A percentile compares a stretch with the other conserved stretches of the same genome.
Evolutionary conservation across 441 rosid species (phyloP).

Genomic region (Gossypium schwendimanii): DNA sequence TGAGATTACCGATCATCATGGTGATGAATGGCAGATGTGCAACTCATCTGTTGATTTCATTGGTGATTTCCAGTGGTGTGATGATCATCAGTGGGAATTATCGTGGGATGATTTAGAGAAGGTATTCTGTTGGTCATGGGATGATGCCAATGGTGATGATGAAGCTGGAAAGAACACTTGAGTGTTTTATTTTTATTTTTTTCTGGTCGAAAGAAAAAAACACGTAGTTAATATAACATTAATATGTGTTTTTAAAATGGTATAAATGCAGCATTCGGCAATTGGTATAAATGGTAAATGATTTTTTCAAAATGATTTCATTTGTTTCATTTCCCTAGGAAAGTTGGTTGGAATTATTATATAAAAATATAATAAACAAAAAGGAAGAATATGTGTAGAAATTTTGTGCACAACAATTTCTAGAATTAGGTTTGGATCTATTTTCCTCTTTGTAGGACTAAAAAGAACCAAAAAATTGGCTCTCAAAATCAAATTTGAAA

Average conservation of each 20-base stretch:
- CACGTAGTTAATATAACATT: neutral
- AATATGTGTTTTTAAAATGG: too few relatives aligned
- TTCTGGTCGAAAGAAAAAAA: too few relatives aligned
- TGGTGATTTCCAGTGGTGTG: slow-evolving; percentile 14
- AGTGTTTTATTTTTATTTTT: too few relatives aligned
- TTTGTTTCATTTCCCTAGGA: too few relatives aligned
- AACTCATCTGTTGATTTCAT: slow-evolving; percentile 19
- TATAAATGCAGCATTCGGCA: neutral
- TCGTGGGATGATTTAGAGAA: slow-evolving; percentile 25
- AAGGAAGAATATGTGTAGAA: too few relatives aligned
- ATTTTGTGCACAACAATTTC: too few relatives aligned
- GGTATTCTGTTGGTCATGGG: slow-evolving; percentile 20
- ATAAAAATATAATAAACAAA: too few relatives aligned
- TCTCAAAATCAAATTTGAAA: too few relatives aligned
- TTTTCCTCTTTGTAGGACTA: too few relatives aligned
- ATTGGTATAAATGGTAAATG: neutral
- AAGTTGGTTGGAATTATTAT: too few relatives aligned
- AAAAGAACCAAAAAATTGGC: too few relatives aligned
- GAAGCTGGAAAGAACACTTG: neutral
- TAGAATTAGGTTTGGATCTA: too few relatives aligned
- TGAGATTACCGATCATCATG: slow-evolving; percentile 15
- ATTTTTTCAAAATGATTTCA: neutral
- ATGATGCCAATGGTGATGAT: slow-evolving; percentile 6
- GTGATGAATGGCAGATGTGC: slow-evolving; percentile 9
- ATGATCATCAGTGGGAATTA: slow-evolving; percentile 2